A percentile compares a stretch with the other conserved stretches of the same genome.
Conservation (phyloP, 352 stramenopile genomes). For the Phytophthora pistaciae region DNA sequence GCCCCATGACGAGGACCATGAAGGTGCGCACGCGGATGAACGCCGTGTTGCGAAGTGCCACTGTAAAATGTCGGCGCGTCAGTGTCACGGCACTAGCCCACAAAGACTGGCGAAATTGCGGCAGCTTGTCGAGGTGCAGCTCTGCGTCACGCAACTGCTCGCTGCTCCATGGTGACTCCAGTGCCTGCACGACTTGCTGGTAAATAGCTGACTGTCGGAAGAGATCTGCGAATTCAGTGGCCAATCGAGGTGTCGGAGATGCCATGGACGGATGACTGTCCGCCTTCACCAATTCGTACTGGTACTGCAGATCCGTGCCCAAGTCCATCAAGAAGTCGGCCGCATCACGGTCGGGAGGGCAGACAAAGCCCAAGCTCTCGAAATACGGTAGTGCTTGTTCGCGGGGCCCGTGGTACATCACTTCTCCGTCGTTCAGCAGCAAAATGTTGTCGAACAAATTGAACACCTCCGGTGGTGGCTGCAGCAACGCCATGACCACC, state of each 20-base stretch:
- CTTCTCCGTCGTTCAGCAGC: slow-evolving; percentile 55
- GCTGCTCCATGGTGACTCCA: slow-evolving; percentile 37
- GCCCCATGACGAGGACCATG: slow-evolving; percentile 34
- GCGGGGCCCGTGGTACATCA: slow-evolving; percentile 56
- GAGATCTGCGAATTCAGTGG: slow-evolving; percentile 20
- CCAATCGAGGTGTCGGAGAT: slow-evolving; percentile 7
- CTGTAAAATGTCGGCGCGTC: slow-evolving; percentile 46
- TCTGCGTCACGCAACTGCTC: slow-evolving; percentile 17
- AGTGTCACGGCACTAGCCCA: slow-evolving; percentile 52
- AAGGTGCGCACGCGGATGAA: slow-evolving; percentile 32
- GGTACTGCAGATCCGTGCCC: slow-evolving; percentile 32
- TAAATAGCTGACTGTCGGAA: slow-evolving; percentile 37
- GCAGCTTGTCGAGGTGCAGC: slow-evolving; percentile 62
- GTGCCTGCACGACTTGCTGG: slow-evolving; percentile 59
- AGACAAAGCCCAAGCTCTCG: slow-evolving; percentile 57
- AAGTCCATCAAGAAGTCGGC: slow-evolving; percentile 52
- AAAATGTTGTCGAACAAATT: slow-evolving; percentile 91
- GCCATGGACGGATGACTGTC: slow-evolving; percentile 3
- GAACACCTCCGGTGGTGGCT: slow-evolving; percentile 92
- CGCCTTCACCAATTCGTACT: slow-evolving; percentile 24
- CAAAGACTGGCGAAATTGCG: slow-evolving; percentile 47
- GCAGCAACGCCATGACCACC: slow-evolving; percentile 74
- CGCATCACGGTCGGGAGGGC: slow-evolving; percentile 34
- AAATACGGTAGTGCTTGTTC: slow-evolving; percentile 46
- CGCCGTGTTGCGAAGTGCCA: slow-evolving; percentile 42